Base-by-base conservation (phyloP, 495 filamentous ascomycete genomes). In the Lentithecium fluviatile region DNA sequence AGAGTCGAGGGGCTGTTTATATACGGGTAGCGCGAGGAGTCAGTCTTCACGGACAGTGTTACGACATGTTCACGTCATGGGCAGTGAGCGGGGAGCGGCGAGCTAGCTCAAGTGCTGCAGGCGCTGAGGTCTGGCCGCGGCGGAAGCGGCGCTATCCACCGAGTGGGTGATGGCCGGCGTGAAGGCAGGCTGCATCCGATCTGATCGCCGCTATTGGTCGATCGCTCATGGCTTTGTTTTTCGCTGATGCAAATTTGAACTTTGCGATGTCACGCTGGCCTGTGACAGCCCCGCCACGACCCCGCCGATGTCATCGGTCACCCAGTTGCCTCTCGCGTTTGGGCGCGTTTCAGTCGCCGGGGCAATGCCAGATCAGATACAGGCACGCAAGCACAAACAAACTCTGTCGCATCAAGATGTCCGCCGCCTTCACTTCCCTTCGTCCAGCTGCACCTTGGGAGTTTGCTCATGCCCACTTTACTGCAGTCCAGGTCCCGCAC, bases 131-230 rank as follows among this genome's bases (percentile, higher is more conserved):
- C 40, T 3, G 19, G 40, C 40, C 40, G 40, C 13, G 40, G 15
- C 13, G 40, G 40, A 20, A 43, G 15, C 40, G 19, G 40, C 29
- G 29, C 10, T 32, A 32, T 10, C 40, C 40, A 43, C 40, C 19
- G 15, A 43, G 13, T 43, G 40, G 13, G 37, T 23, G 51, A 34
- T 40, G 26, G 20, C 23, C 11, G 48, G 29, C 49, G 13, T 32
- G 12, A 19, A 3, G 26, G 26, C n/a, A n/a, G n/a, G n/a, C n/a
- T n/a, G 56, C 47, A 45, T 49, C 55, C 10, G 34, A 25, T 32
- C 13, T n/a, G 40, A 43, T 20, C 23, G 45, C 56, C 56, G 42
- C 56, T 29, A 59, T 59, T 59, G 45, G 56, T 52, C 46, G 43
- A 49, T 58, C 43, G 19, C 26, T 8, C n/a, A 34, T 25, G 13